phyloP scores from a whole-genome alignment of 2,329 filamentous ascomycete genomes.

The Claviceps humidiphila region DNA sequence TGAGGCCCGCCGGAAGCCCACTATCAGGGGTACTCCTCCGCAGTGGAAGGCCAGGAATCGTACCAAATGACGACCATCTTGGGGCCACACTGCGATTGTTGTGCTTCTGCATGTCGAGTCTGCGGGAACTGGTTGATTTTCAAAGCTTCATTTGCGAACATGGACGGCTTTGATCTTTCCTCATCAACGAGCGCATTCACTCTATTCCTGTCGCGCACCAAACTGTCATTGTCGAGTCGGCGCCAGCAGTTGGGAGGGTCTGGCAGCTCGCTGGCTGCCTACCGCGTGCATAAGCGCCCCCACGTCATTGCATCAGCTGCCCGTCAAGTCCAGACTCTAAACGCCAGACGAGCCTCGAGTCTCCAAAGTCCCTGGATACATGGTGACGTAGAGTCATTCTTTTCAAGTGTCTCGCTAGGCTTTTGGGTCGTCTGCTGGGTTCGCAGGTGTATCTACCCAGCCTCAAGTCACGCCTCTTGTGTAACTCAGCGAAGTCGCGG shows the following conservation, averaged over 20 bases:
- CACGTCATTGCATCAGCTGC: constrained; percentile 3
- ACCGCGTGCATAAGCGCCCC: constrained; percentile 1
- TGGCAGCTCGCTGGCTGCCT: neutral
- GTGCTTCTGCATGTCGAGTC: neutral
- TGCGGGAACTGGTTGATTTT: neutral
- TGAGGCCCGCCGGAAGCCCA: too few relatives aligned
- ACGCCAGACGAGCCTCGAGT: neutral
- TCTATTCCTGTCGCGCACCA: neutral
- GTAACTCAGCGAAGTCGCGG: constrained; percentile 2
- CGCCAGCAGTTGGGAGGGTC: neutral
- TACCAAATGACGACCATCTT: neutral
- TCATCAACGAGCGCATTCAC: neutral
- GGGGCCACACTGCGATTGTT: neutral
- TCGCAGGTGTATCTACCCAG: constrained; percentile 4
- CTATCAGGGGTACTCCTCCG: neutral
- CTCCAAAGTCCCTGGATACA: neutral
- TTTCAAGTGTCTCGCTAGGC: neutral
- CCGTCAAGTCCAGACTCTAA: neutral
- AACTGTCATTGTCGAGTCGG: constrained; percentile 1
- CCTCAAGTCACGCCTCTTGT: constrained; percentile 3
- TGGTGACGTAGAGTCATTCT: neutral
- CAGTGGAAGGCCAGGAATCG: neutral
- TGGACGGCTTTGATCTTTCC: neutral
- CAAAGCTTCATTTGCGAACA: neutral
- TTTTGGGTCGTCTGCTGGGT: constrained; percentile 6